phyloP scores from a whole-genome alignment of 176 grass and related monocot genomes.

The Chrysopogon serrulatus region DNA sequence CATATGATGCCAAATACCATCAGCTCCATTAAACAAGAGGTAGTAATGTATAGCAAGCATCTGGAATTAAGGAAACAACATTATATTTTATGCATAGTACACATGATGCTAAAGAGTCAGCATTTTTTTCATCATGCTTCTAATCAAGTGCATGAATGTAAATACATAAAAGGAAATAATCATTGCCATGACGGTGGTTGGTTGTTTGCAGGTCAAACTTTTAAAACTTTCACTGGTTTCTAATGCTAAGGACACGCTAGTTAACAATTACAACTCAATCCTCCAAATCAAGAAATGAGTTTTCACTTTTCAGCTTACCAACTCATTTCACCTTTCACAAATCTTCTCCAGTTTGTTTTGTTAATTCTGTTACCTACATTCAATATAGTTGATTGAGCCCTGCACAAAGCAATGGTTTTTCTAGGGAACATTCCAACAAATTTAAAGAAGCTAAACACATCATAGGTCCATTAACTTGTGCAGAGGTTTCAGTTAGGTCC shows the following conservation, averaged over 20 bases:
- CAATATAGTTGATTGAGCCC: not conserved
- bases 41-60: constrained; percentile 96
- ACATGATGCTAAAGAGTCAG: not conserved
- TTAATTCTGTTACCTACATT: not conserved
- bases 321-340: not conserved
- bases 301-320: not conserved
- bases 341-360: not conserved
- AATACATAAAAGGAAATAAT: not conserved
- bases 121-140: not conserved
- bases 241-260: not conserved
- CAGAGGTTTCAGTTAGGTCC: too few species aligned
- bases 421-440: not conserved
- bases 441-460: not conserved
- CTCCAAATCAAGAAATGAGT: not conserved
- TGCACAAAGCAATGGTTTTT: not conserved
- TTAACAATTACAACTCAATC: not conserved
- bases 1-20: constrained; percentile 79
- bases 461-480: too few species aligned
- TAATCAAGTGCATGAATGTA: not conserved
- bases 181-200: not conserved
- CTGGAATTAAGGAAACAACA: constrained; percentile 38
- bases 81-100: constrained; percentile 13
- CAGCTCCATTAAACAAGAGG: constrained; percentile 85
- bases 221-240: not conserved
- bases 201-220: not conserved